Evolutionary conservation across 106 monocot species (phyloP).

Genomic region (Gastrodia elata): DNA sequence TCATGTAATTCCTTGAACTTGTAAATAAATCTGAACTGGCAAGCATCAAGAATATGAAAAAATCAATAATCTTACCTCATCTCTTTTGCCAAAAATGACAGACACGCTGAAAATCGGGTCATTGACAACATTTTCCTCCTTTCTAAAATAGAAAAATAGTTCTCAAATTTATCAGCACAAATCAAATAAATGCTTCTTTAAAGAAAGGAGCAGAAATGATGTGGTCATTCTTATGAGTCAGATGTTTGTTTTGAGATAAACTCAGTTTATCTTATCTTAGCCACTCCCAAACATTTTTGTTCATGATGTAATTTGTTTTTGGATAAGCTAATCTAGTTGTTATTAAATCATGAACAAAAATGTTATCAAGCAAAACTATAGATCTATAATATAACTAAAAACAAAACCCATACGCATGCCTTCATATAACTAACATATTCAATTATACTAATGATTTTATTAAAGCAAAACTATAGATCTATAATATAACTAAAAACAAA

Average conservation of each 20-base stretch:
- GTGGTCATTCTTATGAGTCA: neutral
- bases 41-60: neutral
- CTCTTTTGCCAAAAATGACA: conserved; percentile 84
- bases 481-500: neutral
- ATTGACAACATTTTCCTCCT: conserved; percentile 41
- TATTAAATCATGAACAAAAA: neutral
- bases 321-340: too few species aligned
- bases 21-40: neutral
- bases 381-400: neutral
- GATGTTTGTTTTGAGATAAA: too few species aligned
- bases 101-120: conserved; percentile 56
- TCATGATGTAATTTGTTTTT: too few species aligned
- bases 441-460: neutral
- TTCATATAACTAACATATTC: neutral
- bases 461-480: neutral
- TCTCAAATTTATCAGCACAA: neutral
- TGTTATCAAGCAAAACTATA: neutral
- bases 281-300: too few species aligned
- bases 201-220: neutral
- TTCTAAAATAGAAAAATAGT: conserved; percentile 19
- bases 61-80: conserved; percentile 50
- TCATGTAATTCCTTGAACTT: neutral
- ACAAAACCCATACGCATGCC: neutral
- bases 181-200: neutral
- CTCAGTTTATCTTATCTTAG: too few species aligned